phyloP scores from a whole-genome alignment of 1,139 yeast species.

The Meyerozyma carpophila region DNA sequence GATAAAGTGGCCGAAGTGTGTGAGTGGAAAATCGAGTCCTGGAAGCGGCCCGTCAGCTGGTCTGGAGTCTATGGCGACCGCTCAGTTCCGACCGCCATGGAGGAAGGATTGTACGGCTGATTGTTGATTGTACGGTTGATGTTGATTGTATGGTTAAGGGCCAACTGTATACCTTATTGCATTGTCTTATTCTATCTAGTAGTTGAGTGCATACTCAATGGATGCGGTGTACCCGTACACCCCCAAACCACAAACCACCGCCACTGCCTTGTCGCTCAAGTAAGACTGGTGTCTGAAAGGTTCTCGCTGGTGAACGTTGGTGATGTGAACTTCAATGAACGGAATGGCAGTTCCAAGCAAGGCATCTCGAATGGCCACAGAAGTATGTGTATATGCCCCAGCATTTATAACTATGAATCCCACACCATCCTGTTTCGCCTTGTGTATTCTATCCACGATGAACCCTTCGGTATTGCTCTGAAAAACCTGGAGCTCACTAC shows the following conservation, averaged over 20 bases:
- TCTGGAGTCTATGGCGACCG: slow-evolving; percentile 74
- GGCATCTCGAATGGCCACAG: slow-evolving; percentile 47
- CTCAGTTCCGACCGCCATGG: slow-evolving; percentile 62
- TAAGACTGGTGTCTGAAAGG: slow-evolving; percentile 46
- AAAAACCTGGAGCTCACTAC: slow-evolving; percentile 25
- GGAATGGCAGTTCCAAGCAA: slow-evolving; percentile 43
- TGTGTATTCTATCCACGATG: slow-evolving; percentile 41
- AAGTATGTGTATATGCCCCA: slow-evolving; percentile 49
- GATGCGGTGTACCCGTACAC: slow-evolving; percentile 47
- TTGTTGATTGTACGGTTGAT: background rate
- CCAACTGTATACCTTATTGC: no score
- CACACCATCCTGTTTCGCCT: slow-evolving; percentile 36
- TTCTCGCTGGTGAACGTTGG: slow-evolving; percentile 46
- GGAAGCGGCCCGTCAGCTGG: slow-evolving; percentile 75
- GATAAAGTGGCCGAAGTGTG: slow-evolving; percentile 21
- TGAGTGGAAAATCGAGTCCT: slow-evolving; percentile 17
- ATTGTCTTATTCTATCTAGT: slow-evolving; percentile 10
- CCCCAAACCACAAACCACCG: slow-evolving; percentile 44
- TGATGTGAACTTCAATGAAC: slow-evolving; percentile 44
- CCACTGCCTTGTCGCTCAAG: slow-evolving; percentile 44
- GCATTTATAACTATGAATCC: slow-evolving; percentile 43
- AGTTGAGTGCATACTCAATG: slow-evolving; percentile 40
- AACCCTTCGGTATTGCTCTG: slow-evolving; percentile 47
- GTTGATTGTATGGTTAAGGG: no score
- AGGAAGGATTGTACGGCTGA: slow-evolving; percentile 70